Evolutionary conservation across 768 basidiomycete genomes (phyloP).

Genomic region (Psilocybe cyanescens): DNA sequence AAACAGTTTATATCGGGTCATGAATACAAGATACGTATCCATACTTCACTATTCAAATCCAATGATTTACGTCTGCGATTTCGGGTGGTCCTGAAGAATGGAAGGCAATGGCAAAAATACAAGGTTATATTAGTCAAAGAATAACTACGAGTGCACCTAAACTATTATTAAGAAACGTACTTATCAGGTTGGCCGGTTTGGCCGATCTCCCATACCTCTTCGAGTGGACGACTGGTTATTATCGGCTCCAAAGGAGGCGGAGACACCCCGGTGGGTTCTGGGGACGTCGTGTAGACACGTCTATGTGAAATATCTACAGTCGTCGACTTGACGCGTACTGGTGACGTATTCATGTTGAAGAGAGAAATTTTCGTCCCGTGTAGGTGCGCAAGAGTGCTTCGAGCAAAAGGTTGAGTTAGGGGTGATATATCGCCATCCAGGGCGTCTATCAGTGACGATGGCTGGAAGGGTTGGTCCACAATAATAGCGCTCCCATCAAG

Average conservation of each 20-base stretch:
- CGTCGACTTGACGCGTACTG: background rate
- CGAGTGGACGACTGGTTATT: background rate
- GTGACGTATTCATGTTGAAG: background rate
- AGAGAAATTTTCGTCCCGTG: conserved; percentile 7
- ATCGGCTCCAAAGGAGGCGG: background rate
- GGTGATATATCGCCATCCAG: conserved; percentile 10
- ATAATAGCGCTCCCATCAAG: background rate
- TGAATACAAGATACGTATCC: background rate
- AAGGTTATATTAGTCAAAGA: conserved; percentile 2
- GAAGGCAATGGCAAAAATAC: background rate
- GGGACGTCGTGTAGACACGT: background rate
- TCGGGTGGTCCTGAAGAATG: background rate
- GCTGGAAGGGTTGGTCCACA: background rate
- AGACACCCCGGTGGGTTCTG: too few species aligned
- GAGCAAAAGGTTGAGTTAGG: conserved; percentile 43
- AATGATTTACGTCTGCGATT: background rate
- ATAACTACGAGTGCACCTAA: background rate
- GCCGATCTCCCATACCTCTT: conserved; percentile 2
- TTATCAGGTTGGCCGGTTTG: background rate
- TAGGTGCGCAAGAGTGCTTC: conserved; percentile 37
- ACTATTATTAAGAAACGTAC: conserved; percentile 14
- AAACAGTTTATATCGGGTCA: background rate
- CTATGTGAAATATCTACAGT: background rate
- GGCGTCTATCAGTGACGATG: background rate
- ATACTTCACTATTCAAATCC: background rate